A percentile compares a stretch with the other conserved stretches of the same genome.
Conservation (phyloP, 2,329 filamentous ascomycete species). For the Botrytis paeoniae region DNA sequence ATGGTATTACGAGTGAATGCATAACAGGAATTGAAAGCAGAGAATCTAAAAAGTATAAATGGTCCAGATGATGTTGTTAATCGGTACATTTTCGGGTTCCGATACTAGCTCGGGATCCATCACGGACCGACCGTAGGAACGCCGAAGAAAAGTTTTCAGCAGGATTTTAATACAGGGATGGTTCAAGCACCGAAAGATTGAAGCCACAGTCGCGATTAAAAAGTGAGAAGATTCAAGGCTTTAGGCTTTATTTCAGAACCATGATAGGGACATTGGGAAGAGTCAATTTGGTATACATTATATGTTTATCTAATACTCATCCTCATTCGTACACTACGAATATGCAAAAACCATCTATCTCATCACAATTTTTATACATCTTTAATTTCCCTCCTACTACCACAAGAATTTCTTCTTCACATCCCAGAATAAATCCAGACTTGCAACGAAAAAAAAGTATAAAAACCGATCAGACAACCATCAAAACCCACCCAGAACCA, state of each 20-base stretch:
- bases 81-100: background rate
- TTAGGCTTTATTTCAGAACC: background rate
- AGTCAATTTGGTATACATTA: too few relatives aligned
- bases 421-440: constrained; percentile 41
- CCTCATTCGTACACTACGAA: too few relatives aligned
- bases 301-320: too few relatives aligned
- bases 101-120: background rate
- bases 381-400: rapidly evolving
- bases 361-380: too few relatives aligned
- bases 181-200: too few relatives aligned
- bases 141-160: background rate
- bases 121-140: background rate
- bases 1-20: background rate
- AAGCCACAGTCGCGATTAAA: rapidly evolving
- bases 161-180: background rate
- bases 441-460: constrained; percentile 48
- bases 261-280: rapidly evolving
- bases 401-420: constrained; percentile 45
- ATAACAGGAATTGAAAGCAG: background rate
- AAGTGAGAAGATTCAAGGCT: background rate
- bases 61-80: background rate
- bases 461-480: constrained; percentile 79
- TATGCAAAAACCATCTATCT: too few relatives aligned
- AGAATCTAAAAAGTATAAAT: background rate
- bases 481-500: constrained; percentile 75